These are phyloP conservation scores for Botryotinia globosa DNA, from an alignment of 2,329 filamentous ascomycete species.

Conservation along the genomic window DNA sequence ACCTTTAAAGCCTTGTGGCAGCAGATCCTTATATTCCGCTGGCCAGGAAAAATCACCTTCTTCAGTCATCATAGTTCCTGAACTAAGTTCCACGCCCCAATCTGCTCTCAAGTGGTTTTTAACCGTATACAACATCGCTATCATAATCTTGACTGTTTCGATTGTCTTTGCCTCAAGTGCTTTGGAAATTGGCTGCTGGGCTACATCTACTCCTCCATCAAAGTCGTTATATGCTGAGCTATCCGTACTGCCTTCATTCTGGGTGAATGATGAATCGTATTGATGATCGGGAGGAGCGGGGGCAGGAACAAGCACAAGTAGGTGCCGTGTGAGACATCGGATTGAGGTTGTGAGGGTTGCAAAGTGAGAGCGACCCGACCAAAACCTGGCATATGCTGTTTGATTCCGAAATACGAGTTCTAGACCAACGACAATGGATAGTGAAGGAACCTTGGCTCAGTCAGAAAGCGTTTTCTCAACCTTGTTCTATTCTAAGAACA, in stretches of 20 bases:
- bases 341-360: conserved; percentile 56
- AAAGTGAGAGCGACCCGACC: conserved; percentile 57
- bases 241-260: conserved; percentile 11
- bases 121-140: conserved; percentile 60
- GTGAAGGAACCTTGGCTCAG: conserved; percentile 50
- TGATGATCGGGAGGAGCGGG: conserved; percentile 31
- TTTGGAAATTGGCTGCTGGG: conserved; percentile 23
- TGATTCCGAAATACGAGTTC: conserved; percentile 67
- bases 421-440: conserved; percentile 64
- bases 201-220: conserved; percentile 6
- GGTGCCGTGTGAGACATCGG: conserved; percentile 56
- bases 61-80: conserved; percentile 34
- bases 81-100: conserved; percentile 49
- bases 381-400: conserved; percentile 45
- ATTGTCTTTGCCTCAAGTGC: conserved; percentile 49
- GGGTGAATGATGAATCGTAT: conserved; percentile 28
- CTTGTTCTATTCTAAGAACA: neutral
- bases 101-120: conserved; percentile 64
- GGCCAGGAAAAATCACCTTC: conserved; percentile 38
- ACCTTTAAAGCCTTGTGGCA: conserved; percentile 50
- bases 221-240: conserved; percentile 21
- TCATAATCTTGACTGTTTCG: conserved; percentile 54
- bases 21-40: conserved; percentile 50
- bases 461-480: neutral
- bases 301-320: conserved; percentile 43